phyloP scores from a whole-genome alignment of 108 stramenopile species.

The Discostella stelligeroides region DNA sequence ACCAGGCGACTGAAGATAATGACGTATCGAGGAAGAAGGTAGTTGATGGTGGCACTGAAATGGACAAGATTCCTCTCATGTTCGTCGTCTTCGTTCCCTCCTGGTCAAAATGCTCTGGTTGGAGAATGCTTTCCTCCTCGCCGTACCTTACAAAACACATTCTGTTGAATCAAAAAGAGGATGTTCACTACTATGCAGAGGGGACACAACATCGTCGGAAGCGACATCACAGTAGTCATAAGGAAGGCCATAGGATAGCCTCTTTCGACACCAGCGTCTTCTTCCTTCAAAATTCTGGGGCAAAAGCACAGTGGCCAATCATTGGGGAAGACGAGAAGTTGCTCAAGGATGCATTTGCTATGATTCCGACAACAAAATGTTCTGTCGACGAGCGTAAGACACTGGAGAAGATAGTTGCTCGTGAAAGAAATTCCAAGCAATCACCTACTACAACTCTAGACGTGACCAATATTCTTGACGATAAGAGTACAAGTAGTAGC shows the following conservation, averaged over 20 bases:
- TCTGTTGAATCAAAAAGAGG: slow-evolving; percentile 54
- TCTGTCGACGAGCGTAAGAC: background rate
- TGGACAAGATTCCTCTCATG: slow-evolving; percentile 61
- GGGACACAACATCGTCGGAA: slow-evolving; percentile 74
- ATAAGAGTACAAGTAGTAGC: too few relatives aligned
- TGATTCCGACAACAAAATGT: slow-evolving; percentile 16
- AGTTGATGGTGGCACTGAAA: background rate
- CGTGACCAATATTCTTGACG: too few relatives aligned
- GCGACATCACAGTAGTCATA: background rate
- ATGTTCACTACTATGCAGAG: slow-evolving; percentile 76
- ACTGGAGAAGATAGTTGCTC: background rate
- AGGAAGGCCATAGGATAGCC: slow-evolving; percentile 66
- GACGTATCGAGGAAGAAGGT: background rate
- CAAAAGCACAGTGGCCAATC: slow-evolving; percentile 56
- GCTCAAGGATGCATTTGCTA: slow-evolving; percentile 57
- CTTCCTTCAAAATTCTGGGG: slow-evolving; percentile 76
- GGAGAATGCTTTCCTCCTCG: slow-evolving; percentile 63
- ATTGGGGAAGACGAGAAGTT: slow-evolving; percentile 27
- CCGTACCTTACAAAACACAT: slow-evolving; percentile 62
- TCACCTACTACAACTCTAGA: background rate
- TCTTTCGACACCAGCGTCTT: slow-evolving; percentile 86
- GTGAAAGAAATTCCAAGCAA: background rate
- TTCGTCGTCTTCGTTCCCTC: slow-evolving; percentile 89
- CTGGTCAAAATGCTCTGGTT: slow-evolving; percentile 82
- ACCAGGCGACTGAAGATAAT: background rate